phyloP scores from a whole-genome alignment of 2,329 filamentous ascomycete genomes.

The Fusarium sp. region DNA sequence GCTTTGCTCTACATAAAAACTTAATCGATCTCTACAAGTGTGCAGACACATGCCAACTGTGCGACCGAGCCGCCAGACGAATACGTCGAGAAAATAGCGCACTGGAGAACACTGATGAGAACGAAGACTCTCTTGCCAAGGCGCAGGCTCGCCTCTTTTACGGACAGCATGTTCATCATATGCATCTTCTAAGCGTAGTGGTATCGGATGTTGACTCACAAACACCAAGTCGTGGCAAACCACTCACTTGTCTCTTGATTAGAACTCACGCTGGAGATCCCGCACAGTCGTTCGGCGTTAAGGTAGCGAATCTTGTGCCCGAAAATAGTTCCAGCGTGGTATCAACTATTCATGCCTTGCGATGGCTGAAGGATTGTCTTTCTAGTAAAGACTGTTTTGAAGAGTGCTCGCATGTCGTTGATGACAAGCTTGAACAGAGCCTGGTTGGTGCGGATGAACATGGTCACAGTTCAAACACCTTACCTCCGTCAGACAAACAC shows the following conservation, averaged over 20 bases:
- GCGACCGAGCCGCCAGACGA: not conserved
- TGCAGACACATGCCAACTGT: not conserved
- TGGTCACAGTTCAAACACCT: rapidly evolving
- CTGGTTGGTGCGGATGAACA: rapidly evolving
- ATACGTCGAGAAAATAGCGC: not conserved
- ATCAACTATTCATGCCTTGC: not conserved
- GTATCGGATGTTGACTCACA: not conserved
- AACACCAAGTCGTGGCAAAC: rapidly evolving
- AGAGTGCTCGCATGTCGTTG: not conserved
- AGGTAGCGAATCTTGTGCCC: rapidly evolving
- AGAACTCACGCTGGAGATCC: not conserved
- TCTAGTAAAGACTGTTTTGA: not conserved
- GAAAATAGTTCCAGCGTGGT: not conserved
- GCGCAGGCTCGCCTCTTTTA: not conserved
- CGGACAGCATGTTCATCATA: not conserved
- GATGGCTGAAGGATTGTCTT: slow-evolving; percentile 10
- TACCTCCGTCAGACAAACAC: too few species aligned
- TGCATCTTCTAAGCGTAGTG: slow-evolving; percentile 1
- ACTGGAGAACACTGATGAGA: not conserved
- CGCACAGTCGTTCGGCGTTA: rapidly evolving
- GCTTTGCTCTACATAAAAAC: not conserved
- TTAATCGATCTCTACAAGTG: not conserved
- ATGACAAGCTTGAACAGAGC: rapidly evolving
- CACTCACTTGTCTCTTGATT: not conserved
- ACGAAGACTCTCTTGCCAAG: not conserved